Conservation (phyloP, 2,329 filamentous ascomycete species). For the Aspergillus hortae region DNA sequence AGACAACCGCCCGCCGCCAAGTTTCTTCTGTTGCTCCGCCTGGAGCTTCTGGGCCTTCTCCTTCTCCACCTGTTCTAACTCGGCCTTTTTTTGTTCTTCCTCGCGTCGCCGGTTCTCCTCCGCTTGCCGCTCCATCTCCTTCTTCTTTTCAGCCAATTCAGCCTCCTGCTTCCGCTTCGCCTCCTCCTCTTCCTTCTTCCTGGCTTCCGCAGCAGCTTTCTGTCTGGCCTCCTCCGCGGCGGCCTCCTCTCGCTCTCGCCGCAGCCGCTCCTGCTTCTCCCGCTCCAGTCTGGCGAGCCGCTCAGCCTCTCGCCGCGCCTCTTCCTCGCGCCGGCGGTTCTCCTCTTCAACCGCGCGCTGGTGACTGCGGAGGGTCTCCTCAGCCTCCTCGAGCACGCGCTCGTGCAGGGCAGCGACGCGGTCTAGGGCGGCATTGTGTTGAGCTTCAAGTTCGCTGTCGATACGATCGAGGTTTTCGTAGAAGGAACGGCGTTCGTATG, state of each 20-base stretch:
- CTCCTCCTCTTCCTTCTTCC: conserved; percentile 29
- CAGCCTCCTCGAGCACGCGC: conserved; percentile 56
- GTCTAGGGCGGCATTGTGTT: conserved; percentile 63
- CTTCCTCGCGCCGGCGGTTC: conserved; percentile 33
- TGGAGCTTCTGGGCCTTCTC: conserved; percentile 25
- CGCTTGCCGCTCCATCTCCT: conserved; percentile 6
- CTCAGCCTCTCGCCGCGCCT: conserved; percentile 32
- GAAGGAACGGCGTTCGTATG: conserved; percentile 43
- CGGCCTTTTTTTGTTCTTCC: conserved; percentile 9
- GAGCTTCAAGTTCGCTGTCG: conserved; percentile 59
- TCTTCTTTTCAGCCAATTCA: conserved; percentile 22
- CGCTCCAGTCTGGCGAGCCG: conserved; percentile 22
- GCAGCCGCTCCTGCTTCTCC: conserved; percentile 29
- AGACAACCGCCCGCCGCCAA: conserved; percentile 27
- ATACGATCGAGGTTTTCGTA: conserved; percentile 61
- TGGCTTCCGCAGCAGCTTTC: conserved; percentile 32
- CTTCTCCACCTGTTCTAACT: neutral
- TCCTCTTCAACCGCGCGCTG: conserved; percentile 38
- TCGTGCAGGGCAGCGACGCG: conserved; percentile 65
- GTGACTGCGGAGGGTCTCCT: conserved; percentile 51
- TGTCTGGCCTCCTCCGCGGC: conserved; percentile 39
- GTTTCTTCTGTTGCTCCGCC: conserved; percentile 25
- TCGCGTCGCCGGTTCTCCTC: conserved; percentile 24
- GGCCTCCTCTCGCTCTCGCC: conserved; percentile 32
- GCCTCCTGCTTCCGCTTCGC: conserved; percentile 24